phyloP scores from a whole-genome alignment of 345 rosid genomes.

The Salix purpurea region DNA sequence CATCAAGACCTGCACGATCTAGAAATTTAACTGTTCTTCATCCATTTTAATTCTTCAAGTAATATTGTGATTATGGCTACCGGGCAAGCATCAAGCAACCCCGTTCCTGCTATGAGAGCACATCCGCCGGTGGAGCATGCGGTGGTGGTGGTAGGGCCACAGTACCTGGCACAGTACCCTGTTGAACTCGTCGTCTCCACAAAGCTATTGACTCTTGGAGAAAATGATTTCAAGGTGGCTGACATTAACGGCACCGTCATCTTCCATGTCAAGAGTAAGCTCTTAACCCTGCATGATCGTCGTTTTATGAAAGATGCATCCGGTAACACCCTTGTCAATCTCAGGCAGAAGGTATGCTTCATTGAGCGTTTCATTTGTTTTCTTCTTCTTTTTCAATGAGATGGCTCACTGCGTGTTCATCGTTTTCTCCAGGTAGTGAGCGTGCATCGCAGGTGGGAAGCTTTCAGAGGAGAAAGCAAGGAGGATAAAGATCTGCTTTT shows the following conservation, averaged over 20 bases:
- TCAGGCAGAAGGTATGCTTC: slow-evolving; percentile 40
- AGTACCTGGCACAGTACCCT: slow-evolving; percentile 26
- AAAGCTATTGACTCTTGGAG: slow-evolving; percentile 15
- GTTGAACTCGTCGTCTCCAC: slow-evolving; percentile 18
- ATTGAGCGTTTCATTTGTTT: too few relatives aligned
- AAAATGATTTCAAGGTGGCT: slow-evolving; percentile 17
- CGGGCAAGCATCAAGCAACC: neutral
- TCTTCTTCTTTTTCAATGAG: neutral
- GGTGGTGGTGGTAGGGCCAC: slow-evolving; percentile 28
- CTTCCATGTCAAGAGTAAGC: slow-evolving; percentile 29
- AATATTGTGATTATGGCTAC: neutral
- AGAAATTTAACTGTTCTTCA: too few relatives aligned
- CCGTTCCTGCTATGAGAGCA: slow-evolving; percentile 17
- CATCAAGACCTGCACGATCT: too few relatives aligned
- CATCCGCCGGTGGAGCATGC: slow-evolving; percentile 5
- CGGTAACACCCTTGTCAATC: slow-evolving; percentile 27
- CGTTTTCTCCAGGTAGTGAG: slow-evolving; percentile 21
- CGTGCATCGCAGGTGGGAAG: slow-evolving; percentile 38
- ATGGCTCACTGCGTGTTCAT: neutral
- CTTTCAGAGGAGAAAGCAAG: slow-evolving; percentile 29
- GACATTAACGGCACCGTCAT: slow-evolving; percentile 29
- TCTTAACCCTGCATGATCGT: slow-evolving; percentile 27
- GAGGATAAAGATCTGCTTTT: slow-evolving; percentile 24
- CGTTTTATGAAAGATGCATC: slow-evolving; percentile 28
- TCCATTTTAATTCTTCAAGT: neutral